A percentile compares a stretch with the other conserved stretches of the same genome.
phyloP scores from a whole-genome alignment of 1,284 basidiomycete genomes.

The Tilletia caries region DNA sequence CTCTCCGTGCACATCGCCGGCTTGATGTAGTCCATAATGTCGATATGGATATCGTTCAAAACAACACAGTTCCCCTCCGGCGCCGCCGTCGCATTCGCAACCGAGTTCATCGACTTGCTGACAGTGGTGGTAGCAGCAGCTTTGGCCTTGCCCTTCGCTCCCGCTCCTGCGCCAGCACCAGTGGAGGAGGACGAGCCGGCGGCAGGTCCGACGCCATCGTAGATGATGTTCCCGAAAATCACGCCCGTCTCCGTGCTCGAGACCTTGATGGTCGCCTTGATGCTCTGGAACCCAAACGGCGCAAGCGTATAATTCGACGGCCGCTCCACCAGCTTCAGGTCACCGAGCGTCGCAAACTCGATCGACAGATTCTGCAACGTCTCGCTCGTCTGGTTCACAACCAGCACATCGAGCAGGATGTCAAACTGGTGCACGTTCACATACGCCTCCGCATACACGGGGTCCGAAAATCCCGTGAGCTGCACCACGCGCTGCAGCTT shows the following conservation, averaged over 20 bases:
- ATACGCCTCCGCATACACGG: slow-evolving; percentile 96
- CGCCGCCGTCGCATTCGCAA: slow-evolving; percentile 18
- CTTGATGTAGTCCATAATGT: slow-evolving; percentile 99
- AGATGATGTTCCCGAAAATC: slow-evolving; percentile 96
- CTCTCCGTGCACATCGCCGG: slow-evolving; percentile 93
- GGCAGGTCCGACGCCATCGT: slow-evolving; percentile 61
- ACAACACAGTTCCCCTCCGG: slow-evolving; percentile 70
- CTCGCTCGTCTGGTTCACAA: slow-evolving; percentile 93
- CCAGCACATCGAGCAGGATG: slow-evolving; percentile 84
- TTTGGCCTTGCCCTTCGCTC: slow-evolving; percentile 30
- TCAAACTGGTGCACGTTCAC: slow-evolving; percentile 99
- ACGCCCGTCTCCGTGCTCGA: slow-evolving; percentile 84
- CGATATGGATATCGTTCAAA: slow-evolving; percentile 94
- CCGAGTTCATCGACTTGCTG: not conserved
- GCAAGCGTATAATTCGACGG: slow-evolving; percentile 88
- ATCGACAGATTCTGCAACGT: slow-evolving; percentile 95
- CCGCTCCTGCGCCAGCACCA: not conserved
- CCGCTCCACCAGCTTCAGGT: slow-evolving; percentile 93
- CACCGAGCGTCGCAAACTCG: slow-evolving; percentile 95
- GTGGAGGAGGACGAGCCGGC: not conserved
- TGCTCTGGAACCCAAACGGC: slow-evolving; percentile 94
- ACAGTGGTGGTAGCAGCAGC: too few species aligned
- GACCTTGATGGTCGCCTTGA: slow-evolving; percentile 97
- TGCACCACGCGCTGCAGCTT: slow-evolving; percentile 93
- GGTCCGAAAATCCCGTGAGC: slow-evolving; percentile 96